Evolutionary conservation across 2,329 filamentous ascomycete species (phyloP).

Genomic region (Clarireedia homoeocarpa): DNA sequence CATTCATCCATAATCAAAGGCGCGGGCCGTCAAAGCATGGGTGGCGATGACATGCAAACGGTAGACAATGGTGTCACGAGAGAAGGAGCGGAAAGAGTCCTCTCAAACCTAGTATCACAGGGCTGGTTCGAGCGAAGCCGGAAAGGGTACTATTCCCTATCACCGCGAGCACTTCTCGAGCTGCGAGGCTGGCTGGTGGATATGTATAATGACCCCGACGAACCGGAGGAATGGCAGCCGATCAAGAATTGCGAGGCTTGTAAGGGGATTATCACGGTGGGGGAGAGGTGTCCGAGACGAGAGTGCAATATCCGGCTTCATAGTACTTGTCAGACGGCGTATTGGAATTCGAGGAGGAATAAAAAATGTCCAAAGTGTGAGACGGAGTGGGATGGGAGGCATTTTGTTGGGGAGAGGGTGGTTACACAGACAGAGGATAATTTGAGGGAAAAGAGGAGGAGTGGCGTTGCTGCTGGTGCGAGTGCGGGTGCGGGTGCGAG

Average conservation of each 20-base stretch:
- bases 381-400: conserved; percentile 37
- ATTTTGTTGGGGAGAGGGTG: conserved; percentile 29
- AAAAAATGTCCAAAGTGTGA: conserved; percentile 58
- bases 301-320: conserved; percentile 68
- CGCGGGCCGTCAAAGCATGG: conserved; percentile 22
- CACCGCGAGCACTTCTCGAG: conserved; percentile 75
- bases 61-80: conserved; percentile 58
- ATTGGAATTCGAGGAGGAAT: conserved; percentile 53
- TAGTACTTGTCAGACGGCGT: conserved; percentile 64
- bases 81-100: conserved; percentile 65
- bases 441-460: conserved; percentile 26
- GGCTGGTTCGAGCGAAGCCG: conserved; percentile 77
- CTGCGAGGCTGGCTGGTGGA: conserved; percentile 76
- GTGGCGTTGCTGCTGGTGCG: conserved; percentile 17
- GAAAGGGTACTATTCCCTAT: conserved; percentile 66
- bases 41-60: conserved; percentile 24
- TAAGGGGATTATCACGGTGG: conserved; percentile 79
- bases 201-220: conserved; percentile 74
- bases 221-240: conserved; percentile 54
- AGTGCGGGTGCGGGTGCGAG: not conserved
- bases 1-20: conserved; percentile 59
- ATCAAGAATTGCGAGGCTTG: conserved; percentile 88
- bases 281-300: conserved; percentile 64
- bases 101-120: conserved; percentile 64
- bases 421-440: conserved; percentile 28